These are phyloP conservation scores for Arthrobotrys megalospora DNA, from an alignment of 2,329 filamentous ascomycete species.

Conservation along the genomic window DNA sequence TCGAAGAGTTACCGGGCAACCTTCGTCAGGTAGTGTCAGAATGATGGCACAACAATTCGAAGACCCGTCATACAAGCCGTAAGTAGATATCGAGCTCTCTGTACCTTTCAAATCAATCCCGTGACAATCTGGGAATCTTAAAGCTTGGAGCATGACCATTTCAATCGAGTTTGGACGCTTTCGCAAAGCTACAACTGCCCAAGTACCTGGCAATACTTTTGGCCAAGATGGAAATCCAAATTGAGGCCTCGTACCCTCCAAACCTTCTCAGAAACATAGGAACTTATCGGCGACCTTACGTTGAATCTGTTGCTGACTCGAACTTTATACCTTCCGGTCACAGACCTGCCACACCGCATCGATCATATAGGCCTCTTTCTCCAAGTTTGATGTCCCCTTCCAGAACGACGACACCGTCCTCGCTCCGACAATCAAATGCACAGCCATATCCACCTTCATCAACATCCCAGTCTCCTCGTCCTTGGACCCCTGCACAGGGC, in stretches of 20 bases:
- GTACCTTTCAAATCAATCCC: background rate
- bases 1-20: slow-evolving; percentile 57
- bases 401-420: slow-evolving; percentile 40
- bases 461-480: slow-evolving; percentile 70
- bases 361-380: slow-evolving; percentile 49
- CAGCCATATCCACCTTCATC: slow-evolving; percentile 34
- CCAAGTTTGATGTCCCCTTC: slow-evolving; percentile 56
- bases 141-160: slow-evolving; percentile 8
- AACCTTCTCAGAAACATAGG: slow-evolving; percentile 38
- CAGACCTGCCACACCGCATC: slow-evolving; percentile 52
- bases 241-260: slow-evolving; percentile 44
- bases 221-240: slow-evolving; percentile 36
- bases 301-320: slow-evolving; percentile 61
- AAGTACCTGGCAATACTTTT: background rate
- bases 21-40: slow-evolving; percentile 52
- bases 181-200: background rate
- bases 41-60: slow-evolving; percentile 58
- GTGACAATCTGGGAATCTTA: background rate
- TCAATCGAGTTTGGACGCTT: background rate
- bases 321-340: slow-evolving; percentile 36
- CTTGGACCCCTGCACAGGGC: slow-evolving; percentile 73
- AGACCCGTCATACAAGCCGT: slow-evolving; percentile 46
- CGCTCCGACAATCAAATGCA: slow-evolving; percentile 29
- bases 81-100: slow-evolving; percentile 22
- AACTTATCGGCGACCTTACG: slow-evolving; percentile 56